Evolutionary conservation across 2,329 filamentous ascomycete genomes (phyloP).

Genomic region (Coniochaeta prunicola): DNA sequence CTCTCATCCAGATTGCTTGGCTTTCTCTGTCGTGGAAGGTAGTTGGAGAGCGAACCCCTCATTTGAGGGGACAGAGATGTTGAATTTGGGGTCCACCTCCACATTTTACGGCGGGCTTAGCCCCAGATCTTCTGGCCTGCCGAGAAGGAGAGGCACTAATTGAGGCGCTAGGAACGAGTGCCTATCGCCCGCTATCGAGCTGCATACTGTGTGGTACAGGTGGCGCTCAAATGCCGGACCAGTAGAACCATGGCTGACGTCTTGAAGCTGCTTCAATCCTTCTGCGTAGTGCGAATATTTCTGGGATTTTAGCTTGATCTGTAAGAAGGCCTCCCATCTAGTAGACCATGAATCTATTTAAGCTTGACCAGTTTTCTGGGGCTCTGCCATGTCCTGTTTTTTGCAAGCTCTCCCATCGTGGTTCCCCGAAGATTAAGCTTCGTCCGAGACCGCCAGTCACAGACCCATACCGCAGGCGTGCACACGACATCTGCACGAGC

Average conservation of each 20-base stretch:
- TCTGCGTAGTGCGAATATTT: not conserved
- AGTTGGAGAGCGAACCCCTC: not conserved
- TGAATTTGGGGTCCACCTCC: not conserved
- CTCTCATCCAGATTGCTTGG: constrained; percentile 1
- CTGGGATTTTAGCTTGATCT: not conserved
- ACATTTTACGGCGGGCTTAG: not conserved
- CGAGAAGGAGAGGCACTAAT: not conserved
- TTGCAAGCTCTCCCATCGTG: not conserved
- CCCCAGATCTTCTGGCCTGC: not conserved
- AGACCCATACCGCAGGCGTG: not conserved
- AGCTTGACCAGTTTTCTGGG: no score
- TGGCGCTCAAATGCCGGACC: not conserved
- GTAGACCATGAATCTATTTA: not conserved
- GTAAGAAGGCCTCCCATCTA: not conserved
- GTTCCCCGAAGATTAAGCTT: not conserved
- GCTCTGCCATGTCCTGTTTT: not conserved
- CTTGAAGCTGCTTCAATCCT: not conserved
- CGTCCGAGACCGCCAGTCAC: not conserved
- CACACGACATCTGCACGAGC: not conserved
- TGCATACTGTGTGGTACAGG: no score
- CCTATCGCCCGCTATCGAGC: not conserved
- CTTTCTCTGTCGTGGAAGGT: not conserved
- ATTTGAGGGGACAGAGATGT: not conserved
- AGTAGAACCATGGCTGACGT: not conserved
- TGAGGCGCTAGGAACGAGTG: not conserved